Conservation (phyloP, 805 yeast species). For the Candida easanensis region DNA sequence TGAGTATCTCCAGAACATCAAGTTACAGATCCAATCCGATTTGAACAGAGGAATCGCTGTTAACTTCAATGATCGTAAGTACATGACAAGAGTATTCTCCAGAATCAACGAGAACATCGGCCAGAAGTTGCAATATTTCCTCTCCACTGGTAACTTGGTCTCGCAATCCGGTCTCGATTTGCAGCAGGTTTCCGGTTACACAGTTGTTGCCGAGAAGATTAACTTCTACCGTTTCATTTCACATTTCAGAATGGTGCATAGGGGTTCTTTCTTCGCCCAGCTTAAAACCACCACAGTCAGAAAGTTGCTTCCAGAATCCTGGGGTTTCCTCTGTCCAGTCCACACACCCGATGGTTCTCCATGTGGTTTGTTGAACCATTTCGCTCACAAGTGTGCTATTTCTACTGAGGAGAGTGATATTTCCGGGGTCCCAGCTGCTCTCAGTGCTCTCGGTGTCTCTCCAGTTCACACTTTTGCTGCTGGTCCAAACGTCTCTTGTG, state of each 20-base stretch:
- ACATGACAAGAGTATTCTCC: constrained; percentile 72
- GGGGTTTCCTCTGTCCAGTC: constrained; percentile 99
- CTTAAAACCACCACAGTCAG: constrained; percentile 96
- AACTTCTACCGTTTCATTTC: constrained; percentile 95
- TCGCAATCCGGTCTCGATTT: constrained; percentile 96
- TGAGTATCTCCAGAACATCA: constrained; percentile 77
- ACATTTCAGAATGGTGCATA: constrained; percentile 99
- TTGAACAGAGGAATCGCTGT: constrained; percentile 77
- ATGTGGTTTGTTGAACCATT: constrained; percentile 95
- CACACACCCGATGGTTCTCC: constrained; percentile 99
- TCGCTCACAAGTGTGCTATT: constrained; percentile 90
- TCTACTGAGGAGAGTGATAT: constrained; percentile 77
- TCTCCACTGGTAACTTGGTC: constrained; percentile 95
- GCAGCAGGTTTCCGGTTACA: constrained; percentile 97
- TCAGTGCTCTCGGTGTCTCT: constrained; percentile 74
- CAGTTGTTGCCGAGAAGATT: constrained; percentile 98
- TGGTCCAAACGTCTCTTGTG: constrained; percentile 86
- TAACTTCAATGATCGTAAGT: constrained; percentile 79
- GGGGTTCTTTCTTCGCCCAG: constrained; percentile 99
- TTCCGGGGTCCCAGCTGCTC: constrained; percentile 60
- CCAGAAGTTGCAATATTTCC: constrained; percentile 86
- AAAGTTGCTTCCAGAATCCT: constrained; percentile 92
- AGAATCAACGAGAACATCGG: constrained; percentile 93
- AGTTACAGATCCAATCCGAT: constrained; percentile 74
- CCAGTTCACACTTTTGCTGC: constrained; percentile 80